A percentile compares a stretch with the other conserved stretches of the same genome.
Evolutionary conservation across 495 filamentous ascomycete species (phyloP).

Genomic region (Trichoderma gamsii): DNA sequence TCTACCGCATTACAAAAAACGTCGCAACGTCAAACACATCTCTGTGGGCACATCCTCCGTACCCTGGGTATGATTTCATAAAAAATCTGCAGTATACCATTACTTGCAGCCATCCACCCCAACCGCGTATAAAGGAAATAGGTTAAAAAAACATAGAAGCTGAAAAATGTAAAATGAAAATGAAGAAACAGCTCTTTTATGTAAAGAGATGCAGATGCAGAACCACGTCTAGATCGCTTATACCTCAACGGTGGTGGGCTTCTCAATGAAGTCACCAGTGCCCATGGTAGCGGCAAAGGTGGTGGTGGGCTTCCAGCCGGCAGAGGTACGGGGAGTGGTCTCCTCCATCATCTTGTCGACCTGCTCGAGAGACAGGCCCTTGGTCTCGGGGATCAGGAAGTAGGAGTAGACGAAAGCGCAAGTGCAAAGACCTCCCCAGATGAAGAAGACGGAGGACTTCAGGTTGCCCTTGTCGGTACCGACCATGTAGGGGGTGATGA

Average conservation of each 20-base stretch:
- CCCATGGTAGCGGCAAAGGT: slow-evolving; percentile 59
- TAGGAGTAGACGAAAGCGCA: slow-evolving; percentile 63
- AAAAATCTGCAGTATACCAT: slow-evolving; percentile 6
- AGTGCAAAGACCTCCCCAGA: slow-evolving; percentile 68
- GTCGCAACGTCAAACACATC: slow-evolving; percentile 2
- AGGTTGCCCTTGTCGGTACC: slow-evolving; percentile 57
- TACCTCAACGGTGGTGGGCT: slow-evolving; percentile 14
- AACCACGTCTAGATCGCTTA: neutral
- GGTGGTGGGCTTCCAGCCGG: slow-evolving; percentile 33
- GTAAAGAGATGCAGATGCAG: neutral
- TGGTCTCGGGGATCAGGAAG: slow-evolving; percentile 80
- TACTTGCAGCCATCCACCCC: slow-evolving; percentile 9
- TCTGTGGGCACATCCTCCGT: neutral
- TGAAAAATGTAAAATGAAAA: neutral
- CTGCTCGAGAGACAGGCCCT: slow-evolving; percentile 81
- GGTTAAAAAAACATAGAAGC: neutral
- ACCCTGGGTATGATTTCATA: slow-evolving; percentile 9
- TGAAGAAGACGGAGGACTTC: slow-evolving; percentile 69
- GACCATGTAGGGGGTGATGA: slow-evolving; percentile 79
- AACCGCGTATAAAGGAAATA: slow-evolving; percentile 1
- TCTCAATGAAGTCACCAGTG: slow-evolving; percentile 18
- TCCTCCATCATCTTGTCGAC: slow-evolving; percentile 89
- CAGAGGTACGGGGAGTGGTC: slow-evolving; percentile 61
- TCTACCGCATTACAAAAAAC: slow-evolving; percentile 14
- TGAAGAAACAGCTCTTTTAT: neutral